These are phyloP conservation scores for Nannochloropsis salina DNA, from an alignment of 108 stramenopile species.

Conservation along the genomic window DNA sequence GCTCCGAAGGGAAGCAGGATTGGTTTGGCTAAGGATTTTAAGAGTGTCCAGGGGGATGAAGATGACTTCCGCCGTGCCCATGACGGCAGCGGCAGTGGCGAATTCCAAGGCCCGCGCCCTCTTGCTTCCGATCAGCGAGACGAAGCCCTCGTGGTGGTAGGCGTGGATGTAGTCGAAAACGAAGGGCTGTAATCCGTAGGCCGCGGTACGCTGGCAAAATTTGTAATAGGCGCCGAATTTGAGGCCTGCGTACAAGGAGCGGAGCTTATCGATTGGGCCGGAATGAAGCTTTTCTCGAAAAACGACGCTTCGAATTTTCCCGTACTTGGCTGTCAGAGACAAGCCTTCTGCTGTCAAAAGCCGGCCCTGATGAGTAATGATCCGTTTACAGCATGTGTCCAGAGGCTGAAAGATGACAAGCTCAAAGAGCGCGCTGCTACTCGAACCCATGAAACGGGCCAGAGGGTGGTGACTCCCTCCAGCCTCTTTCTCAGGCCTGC, in stretches of 20 bases:
- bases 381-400: neutral
- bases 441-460: neutral
- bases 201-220: neutral
- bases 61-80: slow-evolving; percentile 16
- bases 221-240: neutral
- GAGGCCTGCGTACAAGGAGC: neutral
- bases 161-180: neutral
- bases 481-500: no score
- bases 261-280: neutral
- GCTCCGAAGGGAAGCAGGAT: neutral
- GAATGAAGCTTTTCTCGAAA: neutral
- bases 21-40: neutral
- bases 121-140: neutral
- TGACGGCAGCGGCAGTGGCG: slow-evolving; percentile 10
- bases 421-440: slow-evolving; percentile 8
- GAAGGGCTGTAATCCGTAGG: neutral
- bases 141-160: neutral
- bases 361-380: slow-evolving; percentile 2
- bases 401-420: slow-evolving; percentile 12
- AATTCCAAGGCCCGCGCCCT: neutral
- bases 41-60: slow-evolving; percentile 15
- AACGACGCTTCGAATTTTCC: neutral
- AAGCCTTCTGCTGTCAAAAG: neutral
- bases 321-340: neutral
- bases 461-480: neutral